phyloP scores from a whole-genome alignment of 2,329 filamentous ascomycete genomes.

The Aotearoamyces nothofagi region DNA sequence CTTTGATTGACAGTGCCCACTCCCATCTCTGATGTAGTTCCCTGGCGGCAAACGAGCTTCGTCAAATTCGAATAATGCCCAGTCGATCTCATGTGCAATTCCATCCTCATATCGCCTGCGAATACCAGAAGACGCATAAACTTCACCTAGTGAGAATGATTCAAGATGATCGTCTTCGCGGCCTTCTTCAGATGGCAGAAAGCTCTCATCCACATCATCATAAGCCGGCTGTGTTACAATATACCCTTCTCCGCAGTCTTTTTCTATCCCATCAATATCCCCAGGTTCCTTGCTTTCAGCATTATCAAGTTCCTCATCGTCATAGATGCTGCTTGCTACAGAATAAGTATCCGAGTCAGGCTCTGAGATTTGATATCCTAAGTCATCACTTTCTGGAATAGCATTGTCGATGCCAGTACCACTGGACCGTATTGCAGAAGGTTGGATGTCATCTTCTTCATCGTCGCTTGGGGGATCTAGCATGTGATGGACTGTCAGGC shows the following conservation, averaged over 20 bases:
- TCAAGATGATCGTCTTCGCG: constrained; percentile 69
- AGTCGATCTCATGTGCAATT: constrained; percentile 83
- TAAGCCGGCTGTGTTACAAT: constrained; percentile 83
- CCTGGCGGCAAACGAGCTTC: constrained; percentile 52
- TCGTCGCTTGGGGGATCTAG: constrained; percentile 52
- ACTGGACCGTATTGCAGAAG: constrained; percentile 17
- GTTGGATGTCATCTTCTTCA: constrained; percentile 22
- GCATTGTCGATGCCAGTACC: constrained; percentile 3
- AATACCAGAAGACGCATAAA: constrained; percentile 84
- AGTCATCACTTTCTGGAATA: constrained; percentile 25
- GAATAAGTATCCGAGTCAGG: constrained; percentile 9
- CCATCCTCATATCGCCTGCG: constrained; percentile 57
- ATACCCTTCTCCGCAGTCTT: constrained; percentile 61
- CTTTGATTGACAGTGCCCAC: constrained; percentile 19
- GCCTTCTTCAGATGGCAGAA: constrained; percentile 58
- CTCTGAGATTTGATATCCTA: constrained; percentile 44
- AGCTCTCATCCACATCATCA: constrained; percentile 70
- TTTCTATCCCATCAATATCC: constrained; percentile 65
- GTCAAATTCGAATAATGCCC: constrained; percentile 77
- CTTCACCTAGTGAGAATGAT: constrained; percentile 64
- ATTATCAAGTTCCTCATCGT: constrained; percentile 32
- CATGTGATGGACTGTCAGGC: constrained; percentile 96
- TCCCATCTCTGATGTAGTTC: constrained; percentile 46
- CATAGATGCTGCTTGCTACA: constrained; percentile 12
- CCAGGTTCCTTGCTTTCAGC: constrained; percentile 45